Conservation (phyloP, 768 basidiomycete genomes). For the Phylloporus arenicola region DNA sequence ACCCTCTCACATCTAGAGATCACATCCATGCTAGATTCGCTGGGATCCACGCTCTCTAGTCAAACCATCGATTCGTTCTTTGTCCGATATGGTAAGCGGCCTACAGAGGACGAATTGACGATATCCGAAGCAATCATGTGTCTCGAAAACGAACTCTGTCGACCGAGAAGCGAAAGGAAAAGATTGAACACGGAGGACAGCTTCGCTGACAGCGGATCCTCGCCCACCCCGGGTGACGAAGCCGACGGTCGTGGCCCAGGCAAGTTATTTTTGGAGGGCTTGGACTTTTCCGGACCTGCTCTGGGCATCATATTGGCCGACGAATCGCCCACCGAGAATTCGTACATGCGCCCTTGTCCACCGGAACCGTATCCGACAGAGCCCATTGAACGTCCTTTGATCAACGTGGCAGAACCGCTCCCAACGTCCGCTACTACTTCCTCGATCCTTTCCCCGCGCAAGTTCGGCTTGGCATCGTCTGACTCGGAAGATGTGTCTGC, state of each 20-base stretch:
- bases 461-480: conserved; percentile 40
- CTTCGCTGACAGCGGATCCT: conserved; percentile 42
- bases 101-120: conserved; percentile 65
- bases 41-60: conserved; percentile 84
- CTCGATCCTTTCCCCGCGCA: conserved; percentile 19
- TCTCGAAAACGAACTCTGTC: conserved; percentile 77
- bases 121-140: conserved; percentile 77
- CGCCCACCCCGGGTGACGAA: conserved; percentile 49
- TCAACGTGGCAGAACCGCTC: conserved; percentile 28
- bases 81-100: conserved; percentile 57
- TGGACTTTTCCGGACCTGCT: conserved; percentile 60
- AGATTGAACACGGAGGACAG: conserved; percentile 47
- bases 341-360: conserved; percentile 2
- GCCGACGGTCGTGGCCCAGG: conserved; percentile 19
- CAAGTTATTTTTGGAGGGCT: conserved; percentile 45
- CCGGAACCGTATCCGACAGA: conserved; percentile 38
- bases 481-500: conserved; percentile 40
- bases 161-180: conserved; percentile 68
- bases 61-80: conserved; percentile 83
- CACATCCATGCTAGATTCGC: conserved; percentile 92
- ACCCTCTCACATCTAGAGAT: conserved; percentile 79
- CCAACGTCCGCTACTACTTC: conserved; percentile 9
- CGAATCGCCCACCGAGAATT: conserved; percentile 26
- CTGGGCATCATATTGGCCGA: conserved; percentile 26
- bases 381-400: conserved; percentile 42